A percentile compares a stretch with the other conserved stretches of the same genome.
These are phyloP conservation scores for Syzygium malaccense DNA, from an alignment of 441 rosid genomes.

Conservation along the genomic window DNA sequence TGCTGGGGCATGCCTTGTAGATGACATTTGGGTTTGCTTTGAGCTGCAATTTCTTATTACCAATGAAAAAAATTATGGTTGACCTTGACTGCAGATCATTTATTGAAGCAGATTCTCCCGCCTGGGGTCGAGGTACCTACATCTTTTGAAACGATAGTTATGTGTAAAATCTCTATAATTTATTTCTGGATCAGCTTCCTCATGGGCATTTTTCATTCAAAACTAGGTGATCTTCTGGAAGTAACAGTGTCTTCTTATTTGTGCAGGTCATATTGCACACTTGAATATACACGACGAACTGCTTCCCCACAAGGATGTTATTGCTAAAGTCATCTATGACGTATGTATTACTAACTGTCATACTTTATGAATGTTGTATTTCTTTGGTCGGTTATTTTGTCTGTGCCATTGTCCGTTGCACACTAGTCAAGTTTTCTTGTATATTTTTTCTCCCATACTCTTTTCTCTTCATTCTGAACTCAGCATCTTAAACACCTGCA, in stretches of 20 bases:
- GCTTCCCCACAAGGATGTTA: slow-evolving; percentile 69
- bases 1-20: neutral
- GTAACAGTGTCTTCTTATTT: slow-evolving; percentile 12
- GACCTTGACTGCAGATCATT: slow-evolving; percentile 47
- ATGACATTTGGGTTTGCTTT: neutral
- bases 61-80: neutral
- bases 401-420: neutral
- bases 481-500: neutral
- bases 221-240: neutral
- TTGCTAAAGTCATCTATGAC: slow-evolving; percentile 91
- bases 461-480: neutral
- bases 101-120: slow-evolving; percentile 84
- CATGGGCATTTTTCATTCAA: neutral
- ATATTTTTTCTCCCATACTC: neutral
- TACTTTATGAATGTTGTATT: neutral
- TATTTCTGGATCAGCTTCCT: neutral
- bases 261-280: slow-evolving; percentile 91
- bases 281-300: slow-evolving; percentile 78
- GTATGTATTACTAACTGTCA: slow-evolving; percentile 32
- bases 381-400: neutral
- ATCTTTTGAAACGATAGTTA: slow-evolving; percentile 91
- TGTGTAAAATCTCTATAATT: slow-evolving; percentile 29
- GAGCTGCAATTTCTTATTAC: neutral
- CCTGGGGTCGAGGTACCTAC: slow-evolving; percentile 86
- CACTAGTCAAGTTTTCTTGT: neutral